A percentile compares a stretch with the other conserved stretches of the same genome.
phyloP scores from a whole-genome alignment of 2,329 filamentous ascomycete species.

The Neodidymelliopsis sp. region DNA sequence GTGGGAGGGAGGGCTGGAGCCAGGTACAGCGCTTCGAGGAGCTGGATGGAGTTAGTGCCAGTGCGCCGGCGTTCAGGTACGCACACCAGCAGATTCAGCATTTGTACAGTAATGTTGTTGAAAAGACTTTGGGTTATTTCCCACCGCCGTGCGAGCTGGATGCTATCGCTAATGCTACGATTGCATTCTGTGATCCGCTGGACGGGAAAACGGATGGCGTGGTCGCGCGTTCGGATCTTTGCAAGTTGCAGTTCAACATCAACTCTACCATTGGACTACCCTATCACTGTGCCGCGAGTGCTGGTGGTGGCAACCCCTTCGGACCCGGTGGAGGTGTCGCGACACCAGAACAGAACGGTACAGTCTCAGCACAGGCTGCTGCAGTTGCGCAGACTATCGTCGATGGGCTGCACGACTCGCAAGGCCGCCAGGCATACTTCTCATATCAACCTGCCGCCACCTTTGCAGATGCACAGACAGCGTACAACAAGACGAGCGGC shows the following conservation, averaged over 20 bases:
- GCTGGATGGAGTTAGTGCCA: conserved; percentile 55
- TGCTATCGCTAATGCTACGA: conserved; percentile 63
- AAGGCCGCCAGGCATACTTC: conserved; percentile 52
- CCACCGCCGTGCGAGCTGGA: conserved; percentile 57
- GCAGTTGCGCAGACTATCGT: conserved; percentile 27
- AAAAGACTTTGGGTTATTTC: conserved; percentile 52
- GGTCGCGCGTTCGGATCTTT: conserved; percentile 59
- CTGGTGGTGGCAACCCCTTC: conserved; percentile 15
- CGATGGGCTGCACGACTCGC: conserved; percentile 50
- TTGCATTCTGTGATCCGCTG: conserved; percentile 62
- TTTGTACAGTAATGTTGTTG: conserved; percentile 50
- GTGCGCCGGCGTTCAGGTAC: conserved; percentile 57
- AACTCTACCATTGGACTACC: conserved; percentile 56
- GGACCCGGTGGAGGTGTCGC: conserved; percentile 8
- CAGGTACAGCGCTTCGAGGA: conserved; percentile 60
- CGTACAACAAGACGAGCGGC: conserved; percentile 43
- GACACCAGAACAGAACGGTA: conserved; percentile 40
- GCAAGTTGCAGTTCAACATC: conserved; percentile 57
- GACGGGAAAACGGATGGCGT: conserved; percentile 65
- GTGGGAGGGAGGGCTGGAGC: conserved; percentile 52
- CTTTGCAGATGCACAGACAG: conserved; percentile 45
- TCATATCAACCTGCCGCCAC: conserved; percentile 43
- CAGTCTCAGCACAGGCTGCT: conserved; percentile 37
- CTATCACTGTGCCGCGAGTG: conserved; percentile 53
- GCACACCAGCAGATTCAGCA: conserved; percentile 57